Evolutionary conservation across 2,329 filamentous ascomycete genomes (phyloP), one percentile per base, ranked within the genome.

Genomic region (Aspergillus puulaauensis): DNA sequence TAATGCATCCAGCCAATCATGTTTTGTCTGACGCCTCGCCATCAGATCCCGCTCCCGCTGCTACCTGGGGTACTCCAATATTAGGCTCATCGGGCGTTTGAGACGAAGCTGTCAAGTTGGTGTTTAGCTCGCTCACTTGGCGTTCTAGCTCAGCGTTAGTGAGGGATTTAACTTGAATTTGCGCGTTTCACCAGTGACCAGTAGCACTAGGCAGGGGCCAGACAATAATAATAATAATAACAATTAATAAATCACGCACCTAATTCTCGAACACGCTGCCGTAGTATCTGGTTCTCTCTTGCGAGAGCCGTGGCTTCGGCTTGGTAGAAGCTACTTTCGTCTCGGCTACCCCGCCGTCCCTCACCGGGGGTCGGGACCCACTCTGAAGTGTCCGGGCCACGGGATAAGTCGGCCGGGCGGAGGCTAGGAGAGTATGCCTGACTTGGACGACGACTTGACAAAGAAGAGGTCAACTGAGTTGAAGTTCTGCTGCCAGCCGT

Each of bases 201-300:
- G 47, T n/a, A 19, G 17, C 46, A 57, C 31, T 39, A 48, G 27
- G 46, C 15, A 44, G 24, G 19, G 35, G 35, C 14, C 35, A 37
- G 53, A 60, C 56, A 31, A 27, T 8, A 54, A 60, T 56, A 31
- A 27, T 8, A 31, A 27, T 2, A 7, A 24, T 7, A 2, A 6
- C 5, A 24, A 27, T 11, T 11, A 31, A 31, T 11, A 31, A 11
- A 53, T 53, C 52, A 63, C 68, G 60, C 68, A 78, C 76, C 77
- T 59, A 81, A 64, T 58, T 81, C 79, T 37, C 77, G 73, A 51
- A 81, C 79, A 12, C 79, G 70, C 60, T 75, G 70, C 21, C 75
- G 73, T 39, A 81, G 68, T 70, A 81, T 78, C 58, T 79, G 76
- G 53, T 81, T 81, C 58, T 81, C 79, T 41, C 79, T 70, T 9